phyloP scores from a whole-genome alignment of 2,329 filamentous ascomycete genomes.

The Alternaria gaisen region DNA sequence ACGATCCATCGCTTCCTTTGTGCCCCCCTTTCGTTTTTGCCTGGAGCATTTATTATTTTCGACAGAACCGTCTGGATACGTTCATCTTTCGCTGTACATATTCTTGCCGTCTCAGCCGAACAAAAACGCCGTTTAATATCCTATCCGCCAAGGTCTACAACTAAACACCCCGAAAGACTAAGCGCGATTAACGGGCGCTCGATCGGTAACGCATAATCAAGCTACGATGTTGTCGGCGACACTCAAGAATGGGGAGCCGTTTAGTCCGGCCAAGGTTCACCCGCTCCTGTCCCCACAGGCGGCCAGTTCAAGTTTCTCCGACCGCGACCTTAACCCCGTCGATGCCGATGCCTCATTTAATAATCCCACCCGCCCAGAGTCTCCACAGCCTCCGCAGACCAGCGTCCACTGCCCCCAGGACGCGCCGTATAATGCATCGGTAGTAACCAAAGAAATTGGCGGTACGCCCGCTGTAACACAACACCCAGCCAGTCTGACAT shows the following conservation, averaged over 20 bases:
- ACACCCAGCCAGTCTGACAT: slow-evolving; percentile 26
- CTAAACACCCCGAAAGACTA: slow-evolving; percentile 2
- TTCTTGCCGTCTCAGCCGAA: slow-evolving; percentile 16
- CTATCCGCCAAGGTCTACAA: slow-evolving; percentile 14
- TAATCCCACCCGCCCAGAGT: slow-evolving; percentile 38
- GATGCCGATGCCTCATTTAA: slow-evolving; percentile 37
- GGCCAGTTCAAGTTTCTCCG: slow-evolving; percentile 39
- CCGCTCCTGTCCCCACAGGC: slow-evolving; percentile 46
- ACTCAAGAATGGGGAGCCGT: slow-evolving; percentile 43
- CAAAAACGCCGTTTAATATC: slow-evolving; percentile 12
- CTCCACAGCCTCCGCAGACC: slow-evolving; percentile 36
- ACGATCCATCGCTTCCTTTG: slow-evolving; percentile 28
- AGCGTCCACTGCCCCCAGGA: slow-evolving; percentile 34
- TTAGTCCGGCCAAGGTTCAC: slow-evolving; percentile 45
- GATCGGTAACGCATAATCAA: background rate
- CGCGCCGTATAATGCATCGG: slow-evolving; percentile 39
- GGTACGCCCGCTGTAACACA: slow-evolving; percentile 36
- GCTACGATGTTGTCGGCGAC: slow-evolving; percentile 35
- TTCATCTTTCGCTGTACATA: slow-evolving; percentile 32
- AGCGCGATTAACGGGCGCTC: background rate
- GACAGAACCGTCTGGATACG: slow-evolving; percentile 46
- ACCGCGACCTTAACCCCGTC: slow-evolving; percentile 45
- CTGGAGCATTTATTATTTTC: slow-evolving; percentile 34
- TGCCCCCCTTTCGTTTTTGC: slow-evolving; percentile 28
- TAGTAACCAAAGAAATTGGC: slow-evolving; percentile 41